phyloP scores from a whole-genome alignment of 805 yeast species.

The Kazachstania bromeliacearum region DNA sequence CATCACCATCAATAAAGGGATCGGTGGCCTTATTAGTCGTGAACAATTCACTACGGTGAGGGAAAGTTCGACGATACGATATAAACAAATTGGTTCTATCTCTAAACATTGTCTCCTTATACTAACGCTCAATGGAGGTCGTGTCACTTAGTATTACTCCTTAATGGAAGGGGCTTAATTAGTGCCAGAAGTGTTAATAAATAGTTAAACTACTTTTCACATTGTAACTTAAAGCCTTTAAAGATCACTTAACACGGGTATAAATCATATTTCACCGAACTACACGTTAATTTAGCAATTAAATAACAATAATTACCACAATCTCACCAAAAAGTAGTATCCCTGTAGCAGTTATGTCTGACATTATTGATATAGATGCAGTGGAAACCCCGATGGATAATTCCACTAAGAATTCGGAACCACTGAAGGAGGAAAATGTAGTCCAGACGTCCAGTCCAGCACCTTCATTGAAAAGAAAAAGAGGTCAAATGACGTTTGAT shows the following conservation, averaged over 20 bases:
- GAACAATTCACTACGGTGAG: conserved; percentile 46
- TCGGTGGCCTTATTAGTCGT: conserved; percentile 21
- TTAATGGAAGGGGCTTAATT: background rate
- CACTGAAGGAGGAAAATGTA: background rate
- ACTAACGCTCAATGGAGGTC: background rate
- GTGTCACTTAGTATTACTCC: too few species aligned
- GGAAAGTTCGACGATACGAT: conserved; percentile 83
- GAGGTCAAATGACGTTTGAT: conserved; percentile 22
- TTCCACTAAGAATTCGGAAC: background rate
- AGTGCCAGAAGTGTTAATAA: too few species aligned
- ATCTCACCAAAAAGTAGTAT: background rate
- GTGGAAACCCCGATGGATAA: background rate
- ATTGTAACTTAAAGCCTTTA: too few species aligned
- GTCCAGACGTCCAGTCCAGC: background rate
- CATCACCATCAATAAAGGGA: conserved; percentile 18
- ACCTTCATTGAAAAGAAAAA: conserved; percentile 6
- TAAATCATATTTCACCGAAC: too few species aligned
- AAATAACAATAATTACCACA: too few species aligned
- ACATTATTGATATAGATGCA: background rate
- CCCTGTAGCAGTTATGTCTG: background rate
- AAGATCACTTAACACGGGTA: too few species aligned
- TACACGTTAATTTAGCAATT: too few species aligned
- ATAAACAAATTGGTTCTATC: conserved; percentile 89
- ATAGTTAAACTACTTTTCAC: too few species aligned
- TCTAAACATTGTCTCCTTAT: conserved; percentile 49